Evolutionary conservation across 352 stramenopile genomes (phyloP).

Genomic region (Thalassiosira hispida): DNA sequence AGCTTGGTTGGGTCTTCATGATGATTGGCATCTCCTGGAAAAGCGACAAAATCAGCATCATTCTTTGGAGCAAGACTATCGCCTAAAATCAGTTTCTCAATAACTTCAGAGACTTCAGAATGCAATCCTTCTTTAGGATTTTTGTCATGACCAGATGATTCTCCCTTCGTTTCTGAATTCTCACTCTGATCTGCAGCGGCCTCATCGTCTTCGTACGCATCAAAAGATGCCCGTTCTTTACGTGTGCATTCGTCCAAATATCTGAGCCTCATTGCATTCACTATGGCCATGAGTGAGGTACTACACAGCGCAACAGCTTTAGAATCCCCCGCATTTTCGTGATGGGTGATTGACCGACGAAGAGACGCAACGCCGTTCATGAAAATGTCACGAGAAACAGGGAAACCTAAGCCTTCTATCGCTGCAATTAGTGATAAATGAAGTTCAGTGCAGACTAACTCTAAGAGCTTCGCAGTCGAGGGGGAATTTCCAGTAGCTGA

Average conservation of each 20-base stretch:
- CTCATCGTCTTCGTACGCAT: conserved; percentile 70
- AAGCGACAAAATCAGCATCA: conserved; percentile 66
- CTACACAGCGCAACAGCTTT: conserved; percentile 57
- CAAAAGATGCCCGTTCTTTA: conserved; percentile 73
- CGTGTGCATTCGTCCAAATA: conserved; percentile 76
- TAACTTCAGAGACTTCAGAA: conserved; percentile 63
- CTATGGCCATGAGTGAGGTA: conserved; percentile 55
- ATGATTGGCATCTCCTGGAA: conserved; percentile 39
- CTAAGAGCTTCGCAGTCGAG: conserved; percentile 60
- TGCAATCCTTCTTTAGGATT: conserved; percentile 43
- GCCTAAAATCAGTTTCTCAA: conserved; percentile 82
- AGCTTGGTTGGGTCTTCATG: conserved; percentile 28
- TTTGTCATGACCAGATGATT: conserved; percentile 16
- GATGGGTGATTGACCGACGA: conserved; percentile 45
- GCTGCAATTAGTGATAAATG: conserved; percentile 69
- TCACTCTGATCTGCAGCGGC: conserved; percentile 14
- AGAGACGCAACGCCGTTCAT: conserved; percentile 67
- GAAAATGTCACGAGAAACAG: conserved; percentile 75
- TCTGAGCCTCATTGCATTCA: conserved; percentile 71
- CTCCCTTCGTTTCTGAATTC: conserved; percentile 17
- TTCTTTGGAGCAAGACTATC: conserved; percentile 60
- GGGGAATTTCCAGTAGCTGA: conserved; percentile 38
- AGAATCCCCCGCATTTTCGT: conserved; percentile 49
- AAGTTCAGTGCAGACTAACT: conserved; percentile 68
- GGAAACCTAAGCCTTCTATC: conserved; percentile 80